phyloP scores from a whole-genome alignment of 2,329 filamentous ascomycete genomes.

The Xylariaceae sp. region DNA sequence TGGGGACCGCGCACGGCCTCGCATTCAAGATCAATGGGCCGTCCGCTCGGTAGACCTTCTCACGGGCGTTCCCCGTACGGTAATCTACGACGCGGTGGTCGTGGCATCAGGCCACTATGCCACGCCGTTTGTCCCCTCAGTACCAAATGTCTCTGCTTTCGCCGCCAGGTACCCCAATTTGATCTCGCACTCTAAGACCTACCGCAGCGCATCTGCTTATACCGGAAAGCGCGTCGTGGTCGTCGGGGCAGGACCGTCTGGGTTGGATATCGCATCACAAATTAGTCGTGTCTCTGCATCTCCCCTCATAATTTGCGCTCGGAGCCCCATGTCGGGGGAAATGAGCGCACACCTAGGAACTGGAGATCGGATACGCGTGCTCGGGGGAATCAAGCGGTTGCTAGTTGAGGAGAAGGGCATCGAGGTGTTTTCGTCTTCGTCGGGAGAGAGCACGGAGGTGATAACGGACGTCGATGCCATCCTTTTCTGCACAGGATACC shows the following conservation, averaged over 20 bases:
- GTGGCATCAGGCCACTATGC: conserved; percentile 72
- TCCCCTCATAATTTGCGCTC: conserved; percentile 61
- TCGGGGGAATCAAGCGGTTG: conserved; percentile 55
- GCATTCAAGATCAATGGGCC: conserved; percentile 50
- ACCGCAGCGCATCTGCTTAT: conserved; percentile 61
- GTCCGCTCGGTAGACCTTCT: conserved; percentile 49
- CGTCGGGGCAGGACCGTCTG: conserved; percentile 79
- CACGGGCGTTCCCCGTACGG: conserved; percentile 35
- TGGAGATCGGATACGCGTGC: conserved; percentile 41
- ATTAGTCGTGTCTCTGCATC: conserved; percentile 55
- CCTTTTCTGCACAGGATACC: conserved; percentile 84
- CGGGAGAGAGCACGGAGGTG: conserved; percentile 49
- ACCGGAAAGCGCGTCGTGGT: conserved; percentile 69
- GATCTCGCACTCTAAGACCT: conserved; percentile 74
- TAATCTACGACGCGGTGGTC: conserved; percentile 67
- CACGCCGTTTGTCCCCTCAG: conserved; percentile 61
- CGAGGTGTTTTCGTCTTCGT: conserved; percentile 45
- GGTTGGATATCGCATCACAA: conserved; percentile 75
- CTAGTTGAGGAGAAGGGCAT: conserved; percentile 52
- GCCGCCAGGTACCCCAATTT: conserved; percentile 51
- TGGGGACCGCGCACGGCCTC: not conserved
- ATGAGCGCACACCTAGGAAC: conserved; percentile 37
- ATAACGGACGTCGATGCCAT: conserved; percentile 68
- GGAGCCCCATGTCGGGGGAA: conserved; percentile 42
- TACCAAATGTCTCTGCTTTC: conserved; percentile 51